Evolutionary conservation across 345 rosid species (phyloP), one percentile per base, ranked within the genome.

Genomic region (sweet orange (Citrus sinensis)): DNA sequence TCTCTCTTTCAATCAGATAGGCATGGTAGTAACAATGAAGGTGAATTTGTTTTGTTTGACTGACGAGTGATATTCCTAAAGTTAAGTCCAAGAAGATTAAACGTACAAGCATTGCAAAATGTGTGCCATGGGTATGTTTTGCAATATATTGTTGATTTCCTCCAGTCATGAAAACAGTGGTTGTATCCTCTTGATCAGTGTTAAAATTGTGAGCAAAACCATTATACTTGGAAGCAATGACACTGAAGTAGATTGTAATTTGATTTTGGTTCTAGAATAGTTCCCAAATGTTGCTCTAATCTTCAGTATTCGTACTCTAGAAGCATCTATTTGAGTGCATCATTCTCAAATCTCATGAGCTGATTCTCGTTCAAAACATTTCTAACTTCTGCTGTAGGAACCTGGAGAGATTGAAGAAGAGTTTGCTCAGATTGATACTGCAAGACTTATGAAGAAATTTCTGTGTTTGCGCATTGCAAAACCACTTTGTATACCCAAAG

Each of bases 401-500:
- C 89, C 87, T 67, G 97, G 94, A 78, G 92, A 84, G 86, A 72
- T 82, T 2, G 97, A 94, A 77, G 90, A 88, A 54, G 93, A 94
- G 74, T 89, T 94, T 87, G 93, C 96, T 66, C 86, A 88, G 75
- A 30, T 76, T 54, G 98, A 85, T 65, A 83, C 91, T 49, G 82
- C 71, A 71, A 87, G 82, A 79, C 32, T 92, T 25, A 40, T 94
- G 0, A 89, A 71, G 79, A 76, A 51, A 51, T 87, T 92, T 42
- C 79, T 91, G 39, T 5, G 85, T 40, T 76, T 85, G 17, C 90
- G 88, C 46, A 80, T 35, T 76, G 81, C 94, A 22, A 73, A 70
- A 0, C 92, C 94, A 35, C 89, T 91, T 75, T 66, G 89, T 70
- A 42, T 90, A 35, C 91, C 97, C 1, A 92, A 89, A 83, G 86